Base-by-base conservation (phyloP, 352 stramenopile genomes). In the Phytophthora tentaculata region DNA sequence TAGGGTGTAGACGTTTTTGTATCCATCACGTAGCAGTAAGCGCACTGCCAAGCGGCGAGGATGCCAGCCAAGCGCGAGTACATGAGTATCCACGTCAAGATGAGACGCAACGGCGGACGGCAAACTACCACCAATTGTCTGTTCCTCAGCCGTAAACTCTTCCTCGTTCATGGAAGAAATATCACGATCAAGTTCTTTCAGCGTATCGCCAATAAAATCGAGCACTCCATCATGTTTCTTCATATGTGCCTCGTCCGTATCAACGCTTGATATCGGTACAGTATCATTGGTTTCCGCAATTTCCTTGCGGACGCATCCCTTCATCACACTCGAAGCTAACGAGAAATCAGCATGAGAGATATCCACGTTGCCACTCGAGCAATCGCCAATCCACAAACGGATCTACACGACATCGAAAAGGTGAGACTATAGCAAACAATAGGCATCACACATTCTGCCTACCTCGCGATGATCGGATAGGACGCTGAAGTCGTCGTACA, bases 401-500 rank as follows among this genome's bases (percentile, higher is more conserved):
- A 89, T 75, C 81, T 84, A 74, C 17, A 75, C 24, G 19, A 10
- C 7, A 32, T n/a, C 17, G 20, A 7, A 14, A 37, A 24, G n/a
- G 23, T 60, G 10, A 39, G 32, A 39, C 5, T 39, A 32, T 32
- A 32, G 10, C 5, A 14, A 4, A 39, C 32, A 41, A 53, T 47
- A 45, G 39, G 43, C 14, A 20, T 32, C 8, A 32, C 61, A 20
- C 16, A 19, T 7, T 12, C 0, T 17, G 10, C 26, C 5, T 68
- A 94, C 82, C 76, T 95, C 87, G 12, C 87, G 74, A 63, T 95
- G 85, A 53, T 88, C 77, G 3, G 87, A 93, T 1, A 93, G 74
- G 39, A 95, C 88, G 52, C 87, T 92, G 47, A 91, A 91, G 54
- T 95, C 87, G 56, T 95, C 84, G 64, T 93, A 95, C 2, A 95